Conservation (phyloP, 148 eudicot species). For the Chenopodium formosanum region DNA sequence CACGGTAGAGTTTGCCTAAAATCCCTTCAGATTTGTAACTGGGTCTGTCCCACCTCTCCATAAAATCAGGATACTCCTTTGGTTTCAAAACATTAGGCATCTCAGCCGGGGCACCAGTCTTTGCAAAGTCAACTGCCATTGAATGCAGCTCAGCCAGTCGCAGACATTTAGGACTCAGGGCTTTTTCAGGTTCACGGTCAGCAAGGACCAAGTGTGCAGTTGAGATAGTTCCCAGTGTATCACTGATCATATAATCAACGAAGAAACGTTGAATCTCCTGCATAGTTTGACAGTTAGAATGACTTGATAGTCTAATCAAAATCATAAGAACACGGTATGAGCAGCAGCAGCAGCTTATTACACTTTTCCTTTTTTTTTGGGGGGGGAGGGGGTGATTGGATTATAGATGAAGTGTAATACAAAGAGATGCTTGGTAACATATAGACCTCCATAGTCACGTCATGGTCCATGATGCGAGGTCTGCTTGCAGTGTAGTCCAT, state of each 20-base stretch:
- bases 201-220: conserved; percentile 87
- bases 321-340: not conserved
- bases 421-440: not conserved
- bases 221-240: conserved; percentile 81
- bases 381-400: not conserved
- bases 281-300: conserved; percentile 24
- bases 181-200: conserved; percentile 85
- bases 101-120: conserved; percentile 91
- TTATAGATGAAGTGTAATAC: not conserved
- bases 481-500: conserved; percentile 94
- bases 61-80: conserved; percentile 84
- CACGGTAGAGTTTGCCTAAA: conserved; percentile 81
- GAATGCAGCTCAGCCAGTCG: conserved; percentile 82
- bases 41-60: conserved; percentile 81
- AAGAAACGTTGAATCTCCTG: conserved; percentile 94
- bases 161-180: conserved; percentile 72
- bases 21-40: conserved; percentile 64
- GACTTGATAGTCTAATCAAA: not conserved
- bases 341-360: not conserved
- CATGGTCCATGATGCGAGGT: conserved; percentile 91
- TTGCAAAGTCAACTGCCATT: conserved; percentile 98
- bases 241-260: conserved; percentile 91
- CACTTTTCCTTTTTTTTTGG: no score
- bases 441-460: conserved; percentile 76
- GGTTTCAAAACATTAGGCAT: conserved; percentile 80